Evolutionary conservation across 2,329 filamentous ascomycete species (phyloP), one percentile per base, ranked within the genome.

Genomic region (Aspergillus sojae): DNA sequence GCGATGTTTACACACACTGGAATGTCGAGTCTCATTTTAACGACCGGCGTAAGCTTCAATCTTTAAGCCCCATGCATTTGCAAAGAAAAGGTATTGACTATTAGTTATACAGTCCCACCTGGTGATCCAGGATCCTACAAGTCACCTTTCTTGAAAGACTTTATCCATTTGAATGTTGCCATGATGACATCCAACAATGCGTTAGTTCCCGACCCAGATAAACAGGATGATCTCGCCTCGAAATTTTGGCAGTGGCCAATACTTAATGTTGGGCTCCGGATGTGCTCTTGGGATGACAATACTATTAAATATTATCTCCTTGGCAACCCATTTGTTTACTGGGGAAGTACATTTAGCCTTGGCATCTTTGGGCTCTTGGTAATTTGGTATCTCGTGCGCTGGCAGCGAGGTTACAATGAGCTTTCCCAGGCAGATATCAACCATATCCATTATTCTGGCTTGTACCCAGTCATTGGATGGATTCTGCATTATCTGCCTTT

Each of bases 151-250:
- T 85, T 97, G 75, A 94, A 96, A 76, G 95, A 99, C 79, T 99
- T 99, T 74, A 90, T 99, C 67, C 95, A 99, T 78, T 84, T 98
- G 65, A 99, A 99, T 77, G 95, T 99, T 66, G 95, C 95, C 67
- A 99, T 99, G 95, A 97, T 98, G 94, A 99, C 95, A 4, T 98
- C 95, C 45, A 99, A 99, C 86, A 99, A 99, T 75, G 95, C 95
- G 28, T 88, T 99, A 53, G 93, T 99, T 23, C 95, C 95, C 4
- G 95, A 99, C 74, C 94, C 95, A 5, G 95, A 99, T 79, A 99
- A 99, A 86, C 95, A 99, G 79, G 95, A 99, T 74, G 95, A 99
- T 74, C 88, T 99, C 55, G 95, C 95, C 36, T 99, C 95, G 16
- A 85, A 93, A 69, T 97, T 94, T 84, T 99, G 95, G 95, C 94